Evolutionary conservation across 495 filamentous ascomycete species (phyloP), one percentile per base, ranked within the genome.

Genomic region (Aspergillus conjunctus): DNA sequence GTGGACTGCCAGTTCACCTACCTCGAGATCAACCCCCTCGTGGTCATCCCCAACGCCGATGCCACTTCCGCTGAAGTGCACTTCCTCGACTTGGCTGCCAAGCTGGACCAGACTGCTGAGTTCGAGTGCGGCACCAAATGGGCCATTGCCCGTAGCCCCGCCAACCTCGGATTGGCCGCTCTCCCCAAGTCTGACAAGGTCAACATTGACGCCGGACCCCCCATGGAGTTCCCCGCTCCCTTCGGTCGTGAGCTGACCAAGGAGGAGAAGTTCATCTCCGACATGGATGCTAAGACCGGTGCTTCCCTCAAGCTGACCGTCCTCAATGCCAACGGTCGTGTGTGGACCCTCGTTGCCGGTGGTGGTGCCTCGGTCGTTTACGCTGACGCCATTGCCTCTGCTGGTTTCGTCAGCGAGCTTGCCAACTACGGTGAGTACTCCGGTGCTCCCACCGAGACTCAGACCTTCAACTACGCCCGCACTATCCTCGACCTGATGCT

Each of bases 381-480:
- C 75, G 95, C 94, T 65, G 94, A 98, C 75, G 94, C 94, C 78
- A 98, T 98, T 77, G 95, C 94, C 68, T 95, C 91, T 53, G 87
- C 92, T 71, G 94, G 94, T 66, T 99, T 95, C 75, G 90, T 96
- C 54, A 87, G 88, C 64, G 93, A 99, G 80, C 84, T 99, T 30
- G 95, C 95, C 75, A 99, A 99, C 86, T 99, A 99, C 75, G 94
- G 94, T 77, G 94, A 99, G 81, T 99, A 99, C 87, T 97, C 93
- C 56, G 94, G 94, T 79, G 94, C 94, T 44, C 94, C 94, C 59
- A 97, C 91, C 62, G 94, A 98, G 87, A 93, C 91, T 17, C 94
- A 99, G 79, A 98, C 94, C 57, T 98, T 88, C 85, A 91, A 97
- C 84, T 98, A 98, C 79, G 93, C 94, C 61, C 87, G 89, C 63